Base-by-base conservation (phyloP, 164 flowering plant species). In the Annona squamosa region DNA sequence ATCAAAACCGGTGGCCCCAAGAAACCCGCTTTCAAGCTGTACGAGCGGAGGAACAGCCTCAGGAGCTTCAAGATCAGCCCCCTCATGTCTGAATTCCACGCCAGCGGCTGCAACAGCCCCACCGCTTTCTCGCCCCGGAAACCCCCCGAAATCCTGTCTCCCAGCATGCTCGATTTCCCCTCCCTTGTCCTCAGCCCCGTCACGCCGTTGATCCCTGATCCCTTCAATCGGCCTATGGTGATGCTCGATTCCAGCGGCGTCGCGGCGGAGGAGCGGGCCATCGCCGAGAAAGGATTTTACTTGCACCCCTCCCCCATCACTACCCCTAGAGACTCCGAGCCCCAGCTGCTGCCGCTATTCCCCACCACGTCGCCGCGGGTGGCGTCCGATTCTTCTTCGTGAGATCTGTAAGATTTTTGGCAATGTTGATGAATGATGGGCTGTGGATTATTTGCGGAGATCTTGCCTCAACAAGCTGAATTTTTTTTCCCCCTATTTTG, bases 211-310 rank as follows among this genome's bases (percentile, higher is more conserved):
- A 82, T 73, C 13, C 88, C 78, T 7, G 92, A 88, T 76, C 82
- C 76, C 0, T 85, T 84, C 72, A 77, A 84, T 75, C 80, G 81
- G 74, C 75, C 89, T 3, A 79, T 87, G 13, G n/a, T 43, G n/a
- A 4, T 41, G 48, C 74, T 88, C n/a, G 42, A 78, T 5, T 48
- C 71, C 48, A 26, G 42, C 19, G 46, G 4, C 72, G 81, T 43
- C 16, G 10, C 43, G 45, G 68, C 68, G 3, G 99, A 94, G 71
- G 95, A 92, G 70, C 88, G 75, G 72, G 97, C 95, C 4, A 94
- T 94, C 42, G 97, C 97, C 4, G 95, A 89, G 81, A 94, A 90
- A 76, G 91, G 96, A 0, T 94, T 87, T 77, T 94, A 88, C 68
- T 78, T 94, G 72, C 97, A 94, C 73, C 93, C 91, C 1, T 89